Conservation (phyloP, 176 grass and related monocot genomes). For the Zoysia pacifica region DNA sequence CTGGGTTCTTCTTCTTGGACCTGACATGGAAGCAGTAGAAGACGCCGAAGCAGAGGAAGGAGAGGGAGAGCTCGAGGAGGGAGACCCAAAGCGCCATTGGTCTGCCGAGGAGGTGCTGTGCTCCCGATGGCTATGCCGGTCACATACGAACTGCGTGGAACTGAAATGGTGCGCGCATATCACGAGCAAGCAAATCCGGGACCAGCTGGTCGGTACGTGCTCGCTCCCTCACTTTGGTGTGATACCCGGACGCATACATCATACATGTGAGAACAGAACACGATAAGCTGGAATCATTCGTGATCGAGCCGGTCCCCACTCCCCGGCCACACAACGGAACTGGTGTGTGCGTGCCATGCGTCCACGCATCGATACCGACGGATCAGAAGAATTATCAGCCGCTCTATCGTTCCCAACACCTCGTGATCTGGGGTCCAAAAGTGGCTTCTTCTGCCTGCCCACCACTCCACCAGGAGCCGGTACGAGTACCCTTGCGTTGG, state of each 20-base stretch:
- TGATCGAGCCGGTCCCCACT: background rate
- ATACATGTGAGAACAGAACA: background rate
- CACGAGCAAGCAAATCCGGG: background rate
- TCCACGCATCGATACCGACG: background rate
- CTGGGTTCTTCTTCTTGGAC: conserved; percentile 39
- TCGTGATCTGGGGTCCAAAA: too few species aligned
- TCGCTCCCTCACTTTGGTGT: background rate
- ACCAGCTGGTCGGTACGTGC: background rate
- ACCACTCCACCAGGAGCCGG: too few species aligned
- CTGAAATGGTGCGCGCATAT: background rate
- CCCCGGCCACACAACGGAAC: background rate
- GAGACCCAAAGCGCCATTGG: conserved; percentile 29
- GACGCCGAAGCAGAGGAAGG: conserved; percentile 34
- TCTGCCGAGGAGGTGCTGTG: too few species aligned
- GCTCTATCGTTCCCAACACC: background rate
- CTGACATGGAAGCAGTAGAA: conserved; percentile 43
- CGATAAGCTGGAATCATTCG: conserved; percentile 17
- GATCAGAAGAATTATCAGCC: background rate
- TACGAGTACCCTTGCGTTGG: too few species aligned
- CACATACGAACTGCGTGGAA: too few species aligned
- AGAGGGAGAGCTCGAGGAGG: conserved; percentile 20
- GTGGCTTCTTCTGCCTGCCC: background rate
- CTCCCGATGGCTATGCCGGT: too few species aligned
- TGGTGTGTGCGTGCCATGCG: background rate
- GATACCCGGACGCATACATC: background rate